Evolutionary conservation across 306 rosid genomes (phyloP).

Genomic region (Inga leiocalycina): DNA sequence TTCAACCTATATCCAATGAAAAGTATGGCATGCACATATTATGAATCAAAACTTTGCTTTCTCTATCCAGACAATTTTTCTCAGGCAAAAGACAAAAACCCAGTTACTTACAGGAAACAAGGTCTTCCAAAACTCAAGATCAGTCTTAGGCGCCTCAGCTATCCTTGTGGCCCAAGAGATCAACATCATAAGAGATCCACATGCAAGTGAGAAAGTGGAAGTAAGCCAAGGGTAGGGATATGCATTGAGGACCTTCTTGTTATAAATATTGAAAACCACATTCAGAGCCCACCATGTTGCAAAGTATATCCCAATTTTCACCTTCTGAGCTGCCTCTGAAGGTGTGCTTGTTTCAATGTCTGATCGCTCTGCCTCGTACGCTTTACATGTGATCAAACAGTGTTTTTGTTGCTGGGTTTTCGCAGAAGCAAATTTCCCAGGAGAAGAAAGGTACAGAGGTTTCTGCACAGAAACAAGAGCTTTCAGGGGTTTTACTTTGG

Average conservation of each 20-base stretch:
- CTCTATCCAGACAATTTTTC: constrained; percentile 41
- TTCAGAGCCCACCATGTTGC: constrained; percentile 98
- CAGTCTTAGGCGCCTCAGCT: constrained; percentile 94
- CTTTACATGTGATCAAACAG: constrained; percentile 56
- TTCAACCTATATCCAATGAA: constrained; percentile 26
- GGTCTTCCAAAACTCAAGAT: constrained; percentile 91
- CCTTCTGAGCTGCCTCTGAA: constrained; percentile 72
- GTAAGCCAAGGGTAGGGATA: constrained; percentile 97
- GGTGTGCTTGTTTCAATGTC: constrained; percentile 46
- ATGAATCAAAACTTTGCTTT: constrained; percentile 39
- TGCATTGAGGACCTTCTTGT: constrained; percentile 97
- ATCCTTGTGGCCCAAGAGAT: constrained; percentile 86
- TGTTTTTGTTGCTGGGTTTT: constrained; percentile 22
- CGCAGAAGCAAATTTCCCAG: constrained; percentile 38
- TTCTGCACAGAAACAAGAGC: constrained; percentile 40
- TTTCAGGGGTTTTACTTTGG: constrained; percentile 16
- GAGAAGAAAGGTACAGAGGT: constrained; percentile 60
- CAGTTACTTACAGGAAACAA: constrained; percentile 81
- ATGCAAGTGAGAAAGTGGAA: constrained; percentile 91
- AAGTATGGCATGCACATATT: constrained; percentile 1
- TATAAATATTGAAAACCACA: constrained; percentile 93
- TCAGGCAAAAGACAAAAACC: constrained; percentile 49
- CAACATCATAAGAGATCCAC: constrained; percentile 95
- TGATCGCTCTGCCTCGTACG: constrained; percentile 74
- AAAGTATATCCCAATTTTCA: constrained; percentile 87